phyloP scores from a whole-genome alignment of 2,329 filamentous ascomycete species.

The Acrodontium crateriforme region DNA sequence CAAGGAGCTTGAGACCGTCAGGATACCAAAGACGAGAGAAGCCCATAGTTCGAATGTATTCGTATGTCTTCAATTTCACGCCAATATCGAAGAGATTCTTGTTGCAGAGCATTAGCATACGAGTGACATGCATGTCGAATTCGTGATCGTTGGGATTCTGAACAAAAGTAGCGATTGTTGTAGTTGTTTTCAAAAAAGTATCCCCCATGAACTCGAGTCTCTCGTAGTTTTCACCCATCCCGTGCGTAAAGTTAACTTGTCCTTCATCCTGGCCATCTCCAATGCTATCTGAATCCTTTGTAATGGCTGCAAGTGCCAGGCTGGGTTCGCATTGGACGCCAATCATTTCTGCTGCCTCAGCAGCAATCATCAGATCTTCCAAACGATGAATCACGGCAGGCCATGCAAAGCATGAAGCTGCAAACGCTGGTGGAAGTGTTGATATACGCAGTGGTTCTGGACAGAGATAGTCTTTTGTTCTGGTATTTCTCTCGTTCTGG shows the following conservation, averaged over 20 bases:
- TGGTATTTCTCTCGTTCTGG: conserved; percentile 33
- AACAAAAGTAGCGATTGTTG: conserved; percentile 73
- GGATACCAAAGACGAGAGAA: conserved; percentile 88
- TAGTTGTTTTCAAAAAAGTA: conserved; percentile 89
- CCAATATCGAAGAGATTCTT: conserved; percentile 74
- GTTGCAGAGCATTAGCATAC: conserved; percentile 88
- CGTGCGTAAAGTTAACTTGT: conserved; percentile 60
- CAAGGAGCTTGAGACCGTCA: conserved; percentile 55
- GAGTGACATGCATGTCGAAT: conserved; percentile 74
- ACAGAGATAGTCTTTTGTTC: conserved; percentile 37
- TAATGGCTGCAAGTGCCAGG: conserved; percentile 75
- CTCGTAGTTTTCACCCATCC: conserved; percentile 93
- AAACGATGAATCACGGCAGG: conserved; percentile 75
- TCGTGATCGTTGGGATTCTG: conserved; percentile 66
- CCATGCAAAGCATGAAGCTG: conserved; percentile 59
- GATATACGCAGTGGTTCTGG: conserved; percentile 68
- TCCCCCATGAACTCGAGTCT: conserved; percentile 88
- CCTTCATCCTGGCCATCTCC: conserved; percentile 52
- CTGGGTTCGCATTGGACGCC: conserved; percentile 50
- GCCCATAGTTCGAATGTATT: conserved; percentile 68
- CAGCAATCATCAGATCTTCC: conserved; percentile 65
- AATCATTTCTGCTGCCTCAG: conserved; percentile 58
- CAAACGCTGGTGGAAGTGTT: conserved; percentile 52
- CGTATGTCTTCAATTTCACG: conserved; percentile 49
- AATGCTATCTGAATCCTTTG: conserved; percentile 79